Conservation (phyloP, 768 basidiomycete genomes). For the Chalciporus pseudorubinellus region DNA sequence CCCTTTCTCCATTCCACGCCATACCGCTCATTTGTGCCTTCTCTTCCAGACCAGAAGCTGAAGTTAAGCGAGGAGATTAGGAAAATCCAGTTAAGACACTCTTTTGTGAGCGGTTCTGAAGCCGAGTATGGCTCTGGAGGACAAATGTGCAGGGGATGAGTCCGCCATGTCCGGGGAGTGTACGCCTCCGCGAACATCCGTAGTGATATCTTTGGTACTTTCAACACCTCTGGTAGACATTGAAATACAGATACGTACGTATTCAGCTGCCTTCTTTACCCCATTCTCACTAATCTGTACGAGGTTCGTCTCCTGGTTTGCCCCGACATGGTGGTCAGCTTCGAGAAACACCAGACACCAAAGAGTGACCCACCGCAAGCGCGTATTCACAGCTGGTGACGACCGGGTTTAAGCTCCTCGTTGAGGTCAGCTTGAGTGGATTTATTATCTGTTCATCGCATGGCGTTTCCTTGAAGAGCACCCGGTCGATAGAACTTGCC, state of each 20-base stretch:
- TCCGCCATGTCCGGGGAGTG: constrained; percentile 78
- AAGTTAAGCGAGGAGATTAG: constrained; percentile 84
- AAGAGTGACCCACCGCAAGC: constrained; percentile 43
- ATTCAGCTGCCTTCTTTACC: constrained; percentile 63
- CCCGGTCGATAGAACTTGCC: constrained; percentile 6
- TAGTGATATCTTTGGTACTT: constrained; percentile 51
- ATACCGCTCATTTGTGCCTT: constrained; percentile 58
- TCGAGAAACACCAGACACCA: neutral
- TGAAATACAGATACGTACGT: constrained; percentile 40
- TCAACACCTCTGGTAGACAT: constrained; percentile 6
- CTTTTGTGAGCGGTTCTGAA: constrained; percentile 50
- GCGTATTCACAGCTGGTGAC: constrained; percentile 55
- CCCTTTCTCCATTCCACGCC: constrained; percentile 75
- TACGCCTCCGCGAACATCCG: constrained; percentile 64
- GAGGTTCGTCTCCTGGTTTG: constrained; percentile 52
- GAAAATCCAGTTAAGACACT: constrained; percentile 82
- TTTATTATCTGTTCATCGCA: neutral
- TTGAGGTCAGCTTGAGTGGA: neutral
- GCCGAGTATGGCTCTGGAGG: constrained; percentile 63
- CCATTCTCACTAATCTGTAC: constrained; percentile 60
- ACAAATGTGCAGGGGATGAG: constrained; percentile 61
- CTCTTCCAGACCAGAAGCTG: constrained; percentile 82
- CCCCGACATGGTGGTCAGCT: neutral
- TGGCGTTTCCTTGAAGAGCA: neutral
- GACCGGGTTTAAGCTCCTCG: constrained; percentile 51